Percentiles rank a stretch among this genome's conserved stretches.
Evolutionary conservation across 2,329 filamentous ascomycete species (phyloP).

Genomic region (Whalleya microplaca): DNA sequence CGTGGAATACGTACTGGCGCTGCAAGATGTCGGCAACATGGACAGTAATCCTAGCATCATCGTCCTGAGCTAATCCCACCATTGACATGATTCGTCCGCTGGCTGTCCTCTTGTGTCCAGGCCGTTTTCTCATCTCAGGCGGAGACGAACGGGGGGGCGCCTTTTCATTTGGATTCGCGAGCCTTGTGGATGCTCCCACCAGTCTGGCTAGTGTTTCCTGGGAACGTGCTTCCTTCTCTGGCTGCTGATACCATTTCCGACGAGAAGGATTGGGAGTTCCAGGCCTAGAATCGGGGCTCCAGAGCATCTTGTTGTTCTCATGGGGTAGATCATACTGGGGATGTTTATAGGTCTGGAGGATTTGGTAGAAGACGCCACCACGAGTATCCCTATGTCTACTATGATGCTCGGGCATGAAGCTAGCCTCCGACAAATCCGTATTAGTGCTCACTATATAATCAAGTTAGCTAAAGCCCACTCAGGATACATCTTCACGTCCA

Average conservation of each 20-base stretch:
- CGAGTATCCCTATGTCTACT: conserved; percentile 13
- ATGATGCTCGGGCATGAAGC: conserved; percentile 7
- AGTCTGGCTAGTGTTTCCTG: conserved; percentile 48
- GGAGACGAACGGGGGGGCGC: neutral
- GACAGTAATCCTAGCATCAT: conserved; percentile 46
- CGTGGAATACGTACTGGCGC: conserved; percentile 58
- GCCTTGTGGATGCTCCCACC: conserved; percentile 34
- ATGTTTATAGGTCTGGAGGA: conserved; percentile 27
- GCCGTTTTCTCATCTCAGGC: conserved; percentile 32
- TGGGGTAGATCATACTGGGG: conserved; percentile 18
- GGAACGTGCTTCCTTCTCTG: conserved; percentile 37
- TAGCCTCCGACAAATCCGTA: neutral
- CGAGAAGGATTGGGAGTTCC: conserved; percentile 44
- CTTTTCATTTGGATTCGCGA: conserved; percentile 28
- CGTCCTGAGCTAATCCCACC: conserved; percentile 40
- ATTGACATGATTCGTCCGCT: conserved; percentile 39
- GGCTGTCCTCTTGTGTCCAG: conserved; percentile 37
- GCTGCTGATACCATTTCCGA: conserved; percentile 47
- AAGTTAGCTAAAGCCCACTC: neutral
- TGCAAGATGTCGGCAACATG: conserved; percentile 70
- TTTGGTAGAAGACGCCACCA: conserved; percentile 32
- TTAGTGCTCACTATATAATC: neutral
- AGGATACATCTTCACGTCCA: neutral
- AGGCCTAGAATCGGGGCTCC: conserved; percentile 4
- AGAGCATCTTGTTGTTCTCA: conserved; percentile 18